Evolutionary conservation across 768 basidiomycete genomes (phyloP), one percentile per base, ranked within the genome.

Genomic region (Lactarius hatsudake): DNA sequence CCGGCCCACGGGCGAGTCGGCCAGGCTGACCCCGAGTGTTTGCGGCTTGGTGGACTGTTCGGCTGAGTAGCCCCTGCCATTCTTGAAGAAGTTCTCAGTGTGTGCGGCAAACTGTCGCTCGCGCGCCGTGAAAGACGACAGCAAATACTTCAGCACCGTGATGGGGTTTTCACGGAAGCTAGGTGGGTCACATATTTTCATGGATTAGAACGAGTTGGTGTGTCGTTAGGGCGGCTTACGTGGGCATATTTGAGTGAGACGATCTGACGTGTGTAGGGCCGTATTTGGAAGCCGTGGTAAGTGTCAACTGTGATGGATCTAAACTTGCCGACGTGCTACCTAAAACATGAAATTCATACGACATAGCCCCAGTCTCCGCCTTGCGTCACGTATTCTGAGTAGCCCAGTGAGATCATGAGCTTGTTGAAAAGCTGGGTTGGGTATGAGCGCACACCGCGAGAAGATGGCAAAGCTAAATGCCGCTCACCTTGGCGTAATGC

Each of bases 401-500:
- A 76, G 8, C 75, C 76, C 2, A 77, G 70, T 0, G 71, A 68
- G 6, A 74, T 32, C 75, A 78, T 78, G 20, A 78, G 42, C 64
- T 74, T 78, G 58, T 77, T 71, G 7, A 54, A 45, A 3, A 73
- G 66, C 73, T 75, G 48, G 53, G 10, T n/a, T n/a, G 8, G n/a
- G n/a, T 0, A 12, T n/a, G 28, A 12, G 30, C 15, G 15, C n/a
- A 8, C 13, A 23, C 4, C 6, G 26, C n/a, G 38, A 61, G 30
- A 51, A n/a, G 10, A 10, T 23, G 8, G 4, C n/a, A 23, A 9
- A 40, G 42, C 6, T 13, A 36, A 4, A 30, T 5, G 26, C 40
- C 7, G 12, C 53, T 36, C 48, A 80, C 84, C 74, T 86, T 82
- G 5, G 83, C 84, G 56, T 81, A 84, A 55, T 85, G 84, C 30